phyloP scores from a whole-genome alignment of 2,329 filamentous ascomycete species.

The Venturia aucupariae region DNA sequence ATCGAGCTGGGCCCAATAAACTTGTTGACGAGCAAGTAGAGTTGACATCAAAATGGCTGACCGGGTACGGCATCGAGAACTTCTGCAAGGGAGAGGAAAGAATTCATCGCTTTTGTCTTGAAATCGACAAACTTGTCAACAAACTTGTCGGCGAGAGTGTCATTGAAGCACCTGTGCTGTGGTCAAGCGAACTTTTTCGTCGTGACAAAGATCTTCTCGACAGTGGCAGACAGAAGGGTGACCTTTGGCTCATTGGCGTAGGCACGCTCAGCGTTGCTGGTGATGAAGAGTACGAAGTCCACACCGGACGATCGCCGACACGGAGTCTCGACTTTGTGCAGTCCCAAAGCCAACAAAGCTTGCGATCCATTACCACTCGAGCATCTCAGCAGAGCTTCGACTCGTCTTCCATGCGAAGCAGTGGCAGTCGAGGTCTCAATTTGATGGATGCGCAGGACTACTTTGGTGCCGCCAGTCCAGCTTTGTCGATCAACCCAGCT shows the following conservation, averaged over 20 bases:
- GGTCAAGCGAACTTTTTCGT: constrained; percentile 83
- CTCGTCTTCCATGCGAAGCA: constrained; percentile 51
- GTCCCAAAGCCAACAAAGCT: constrained; percentile 46
- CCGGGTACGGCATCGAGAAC: constrained; percentile 74
- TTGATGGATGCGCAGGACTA: constrained; percentile 62
- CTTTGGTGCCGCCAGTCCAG: constrained; percentile 58
- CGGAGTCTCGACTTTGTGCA: constrained; percentile 36
- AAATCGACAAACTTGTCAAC: constrained; percentile 76
- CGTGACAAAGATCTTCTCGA: constrained; percentile 60
- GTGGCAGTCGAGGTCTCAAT: constrained; percentile 46
- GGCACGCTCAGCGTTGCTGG: constrained; percentile 40
- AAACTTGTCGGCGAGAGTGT: constrained; percentile 79
- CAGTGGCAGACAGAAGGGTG: constrained; percentile 40
- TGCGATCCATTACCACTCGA: constrained; percentile 39
- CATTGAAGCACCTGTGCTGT: constrained; percentile 75
- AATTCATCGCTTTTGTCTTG: constrained; percentile 86
- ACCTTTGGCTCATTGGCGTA: constrained; percentile 37
- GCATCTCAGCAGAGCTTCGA: constrained; percentile 60
- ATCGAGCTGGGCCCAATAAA: constrained; percentile 87
- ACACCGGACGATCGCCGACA: constrained; percentile 16
- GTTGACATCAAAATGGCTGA: constrained; percentile 73
- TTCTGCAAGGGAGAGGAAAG: constrained; percentile 92
- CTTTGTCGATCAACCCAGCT: constrained; percentile 63
- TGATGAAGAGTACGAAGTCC: constrained; percentile 36
- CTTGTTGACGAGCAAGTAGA: constrained; percentile 92